Percentiles rank a stretch among this genome's conserved stretches.
Evolutionary conservation across 2,329 filamentous ascomycete species (phyloP).

Genomic region (Cryphonectria naterciae): DNA sequence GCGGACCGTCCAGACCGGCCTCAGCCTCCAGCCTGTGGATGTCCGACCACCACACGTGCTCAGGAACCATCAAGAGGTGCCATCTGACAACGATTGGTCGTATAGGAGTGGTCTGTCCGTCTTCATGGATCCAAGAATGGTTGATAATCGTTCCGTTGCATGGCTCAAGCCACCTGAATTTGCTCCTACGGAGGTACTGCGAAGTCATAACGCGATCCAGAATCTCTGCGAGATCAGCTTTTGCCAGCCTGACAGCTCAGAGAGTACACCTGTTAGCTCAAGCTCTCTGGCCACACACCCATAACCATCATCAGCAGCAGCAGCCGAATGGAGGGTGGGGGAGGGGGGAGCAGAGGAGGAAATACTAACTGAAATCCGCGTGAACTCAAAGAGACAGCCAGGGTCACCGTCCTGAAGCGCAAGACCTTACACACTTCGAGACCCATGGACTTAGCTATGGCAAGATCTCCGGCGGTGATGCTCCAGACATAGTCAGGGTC

Average conservation of each 20-base stretch:
- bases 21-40: not conserved
- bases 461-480: not conserved
- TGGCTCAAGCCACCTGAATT: not conserved
- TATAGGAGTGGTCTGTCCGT: not conserved
- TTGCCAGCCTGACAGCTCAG: not conserved
- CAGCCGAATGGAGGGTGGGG: not conserved
- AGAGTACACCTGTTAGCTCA: not conserved
- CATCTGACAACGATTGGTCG: not conserved
- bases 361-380: not conserved
- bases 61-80: not conserved
- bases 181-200: not conserved
- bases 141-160: not conserved
- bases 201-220: constrained; percentile 5
- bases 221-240: not conserved
- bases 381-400: constrained; percentile 1
- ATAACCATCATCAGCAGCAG: not conserved
- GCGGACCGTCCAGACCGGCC: not conserved
- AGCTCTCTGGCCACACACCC: not conserved
- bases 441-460: not conserved
- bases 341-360: not conserved
- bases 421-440: not conserved
- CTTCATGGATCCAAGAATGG: not conserved
- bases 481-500: not conserved
- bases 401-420: not conserved
- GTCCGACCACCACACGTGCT: not conserved